Base-by-base conservation (phyloP, 2,329 filamentous ascomycete species). In the Keithomyces neogunnii region DNA sequence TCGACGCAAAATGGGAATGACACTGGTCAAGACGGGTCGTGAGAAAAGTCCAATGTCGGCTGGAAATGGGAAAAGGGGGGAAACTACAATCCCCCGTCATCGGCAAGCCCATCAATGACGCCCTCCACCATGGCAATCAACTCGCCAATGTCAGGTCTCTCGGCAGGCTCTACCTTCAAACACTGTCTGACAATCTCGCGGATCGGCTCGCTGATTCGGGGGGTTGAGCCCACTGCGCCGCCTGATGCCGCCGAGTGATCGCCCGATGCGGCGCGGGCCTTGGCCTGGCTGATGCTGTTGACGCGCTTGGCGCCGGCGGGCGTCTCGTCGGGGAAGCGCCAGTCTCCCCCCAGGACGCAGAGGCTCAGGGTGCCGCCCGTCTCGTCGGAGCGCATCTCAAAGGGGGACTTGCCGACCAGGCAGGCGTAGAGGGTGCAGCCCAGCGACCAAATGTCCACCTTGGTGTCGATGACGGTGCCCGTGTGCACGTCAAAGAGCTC, bases 401-500 rank as follows among this genome's bases (percentile, higher is more conserved):
- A 99, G 2, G 93, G 93, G 11, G 88, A 95, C 70, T 99, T 97
- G 57, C 93, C 93, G 31, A 97, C 89, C 8, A 99, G 78, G 63
- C 93, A 97, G 38, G 93, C 93, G 70, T 95, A 99, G 44, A 99
- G 76, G n/a, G 93, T 97, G 74, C 93, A 97, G 48, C 93, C 93
- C 28, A 99, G 73, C 13, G 89, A 95, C 93, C 93, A 99, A 58
- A 99, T 95, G 68, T 99, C 93, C 40, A 96, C 89, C 66, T 96
- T 96, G 10, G 91, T 95, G 69, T 97, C 93, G 63, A 99, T 86
- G 48, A 89, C 82, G 47, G 86, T 85, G 56, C 89, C 92, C 3
- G 90, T 96, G 71, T 95, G 95, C 51, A 97, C 93, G 67, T 99
- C 93, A 69, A 99, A 99, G 54, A 99, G 84, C 70, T 99, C 93